These are phyloP conservation scores for Perkinsus chesapeaki DNA, from an alignment of 169 alveolate species.

Conservation along the genomic window DNA sequence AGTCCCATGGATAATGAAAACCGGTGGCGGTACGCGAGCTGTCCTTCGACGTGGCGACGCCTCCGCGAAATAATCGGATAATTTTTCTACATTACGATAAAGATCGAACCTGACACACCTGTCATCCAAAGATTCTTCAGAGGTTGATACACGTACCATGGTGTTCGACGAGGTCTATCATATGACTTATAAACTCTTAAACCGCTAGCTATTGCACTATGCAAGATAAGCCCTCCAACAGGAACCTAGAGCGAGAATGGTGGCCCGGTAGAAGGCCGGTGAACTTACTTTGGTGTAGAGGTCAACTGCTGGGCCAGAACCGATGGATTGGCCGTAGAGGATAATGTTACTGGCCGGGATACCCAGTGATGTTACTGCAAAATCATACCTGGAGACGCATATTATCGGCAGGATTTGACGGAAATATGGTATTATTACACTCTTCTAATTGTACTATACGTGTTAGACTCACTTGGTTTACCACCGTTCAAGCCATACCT, in stretches of 20 bases:
- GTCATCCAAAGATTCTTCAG: slow-evolving; percentile 9
- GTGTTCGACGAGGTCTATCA: background rate
- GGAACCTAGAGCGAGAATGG: background rate
- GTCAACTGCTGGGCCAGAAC: slow-evolving; percentile 45
- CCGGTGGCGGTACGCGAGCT: slow-evolving; percentile 45
- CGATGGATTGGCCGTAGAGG: slow-evolving; percentile 45
- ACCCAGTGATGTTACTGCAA: background rate
- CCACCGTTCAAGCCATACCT: slow-evolving; percentile 39
- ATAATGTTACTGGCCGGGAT: slow-evolving; percentile 16
- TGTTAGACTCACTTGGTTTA: slow-evolving; percentile 26
- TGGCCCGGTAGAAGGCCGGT: background rate
- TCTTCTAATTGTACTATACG: slow-evolving; percentile 22
- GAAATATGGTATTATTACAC: background rate
- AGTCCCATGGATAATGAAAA: slow-evolving; percentile 42
- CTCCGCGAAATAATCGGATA: background rate
- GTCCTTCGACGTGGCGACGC: background rate
- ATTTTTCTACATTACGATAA: slow-evolving; percentile 40
- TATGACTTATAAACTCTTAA: slow-evolving; percentile 7
- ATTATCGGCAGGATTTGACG: background rate
- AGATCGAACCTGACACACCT: slow-evolving; percentile 29
- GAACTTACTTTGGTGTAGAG: background rate
- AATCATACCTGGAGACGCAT: slow-evolving; percentile 19
- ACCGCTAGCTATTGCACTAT: slow-evolving; percentile 42
- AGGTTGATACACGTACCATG: background rate
- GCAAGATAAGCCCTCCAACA: slow-evolving; percentile 44